Evolutionary conservation across 2,329 filamentous ascomycete genomes (phyloP).

Genomic region (Alternaria triticina): DNA sequence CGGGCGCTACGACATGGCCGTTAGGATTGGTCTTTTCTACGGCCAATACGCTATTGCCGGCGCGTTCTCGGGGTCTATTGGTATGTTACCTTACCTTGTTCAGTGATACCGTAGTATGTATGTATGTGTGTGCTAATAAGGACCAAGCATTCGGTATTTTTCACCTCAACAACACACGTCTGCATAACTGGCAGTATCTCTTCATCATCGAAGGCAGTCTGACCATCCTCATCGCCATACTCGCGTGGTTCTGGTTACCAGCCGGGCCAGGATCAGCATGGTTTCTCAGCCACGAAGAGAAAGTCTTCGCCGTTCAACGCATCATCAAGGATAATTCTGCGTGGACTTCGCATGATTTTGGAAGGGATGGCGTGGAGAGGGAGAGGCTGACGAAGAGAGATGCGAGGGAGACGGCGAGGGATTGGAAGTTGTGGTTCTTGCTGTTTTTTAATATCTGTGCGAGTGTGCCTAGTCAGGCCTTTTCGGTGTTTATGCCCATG

Average conservation of each 20-base stretch:
- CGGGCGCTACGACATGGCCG: conserved; percentile 48
- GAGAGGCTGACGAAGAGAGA: conserved; percentile 23
- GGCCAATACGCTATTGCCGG: conserved; percentile 51
- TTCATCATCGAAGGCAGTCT: conserved; percentile 53
- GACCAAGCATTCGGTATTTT: conserved; percentile 49
- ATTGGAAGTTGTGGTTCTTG: conserved; percentile 33
- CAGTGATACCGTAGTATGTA: not conserved
- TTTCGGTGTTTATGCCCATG: conserved; percentile 55
- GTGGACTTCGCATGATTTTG: not conserved
- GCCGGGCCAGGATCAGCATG: conserved; percentile 35
- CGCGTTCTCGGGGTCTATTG: conserved; percentile 51
- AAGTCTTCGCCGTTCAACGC: conserved; percentile 20
- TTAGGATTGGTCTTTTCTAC: conserved; percentile 55
- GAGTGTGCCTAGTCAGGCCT: conserved; percentile 46
- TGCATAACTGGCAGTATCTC: conserved; percentile 57
- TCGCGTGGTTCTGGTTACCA: conserved; percentile 36
- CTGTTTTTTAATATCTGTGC: conserved; percentile 52
- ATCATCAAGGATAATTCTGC: conserved; percentile 22
- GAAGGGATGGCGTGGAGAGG: conserved; percentile 3
- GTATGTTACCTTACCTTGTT: conserved; percentile 5
- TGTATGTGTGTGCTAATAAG: conserved; percentile 1
- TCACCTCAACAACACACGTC: conserved; percentile 52
- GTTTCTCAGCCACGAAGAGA: conserved; percentile 47
- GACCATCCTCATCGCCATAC: conserved; percentile 38
- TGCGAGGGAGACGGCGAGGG: conserved; percentile 19